phyloP scores from a whole-genome alignment of 768 basidiomycete genomes.

The Hericium alpestre region DNA sequence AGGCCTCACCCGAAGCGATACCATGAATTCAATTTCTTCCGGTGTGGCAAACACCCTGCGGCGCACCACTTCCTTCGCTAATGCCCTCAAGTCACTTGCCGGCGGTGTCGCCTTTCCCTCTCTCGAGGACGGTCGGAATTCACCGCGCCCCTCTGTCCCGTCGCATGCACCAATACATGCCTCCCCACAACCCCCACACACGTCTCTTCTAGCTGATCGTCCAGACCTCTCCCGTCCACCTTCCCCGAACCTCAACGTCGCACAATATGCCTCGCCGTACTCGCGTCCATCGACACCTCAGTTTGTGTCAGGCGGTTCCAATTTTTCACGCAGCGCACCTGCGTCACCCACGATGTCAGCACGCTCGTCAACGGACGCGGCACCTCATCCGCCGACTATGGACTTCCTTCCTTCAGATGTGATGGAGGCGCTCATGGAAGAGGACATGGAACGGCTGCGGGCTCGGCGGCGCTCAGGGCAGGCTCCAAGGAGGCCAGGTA shows the following conservation, averaged over 20 bases:
- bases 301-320: slow-evolving; percentile 1
- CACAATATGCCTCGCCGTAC: slow-evolving; percentile 71
- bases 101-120: slow-evolving; percentile 65
- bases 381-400: slow-evolving; percentile 23
- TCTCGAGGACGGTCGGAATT: slow-evolving; percentile 39
- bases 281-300: slow-evolving; percentile 39
- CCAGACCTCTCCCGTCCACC: slow-evolving; percentile 55
- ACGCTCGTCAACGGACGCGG: slow-evolving; percentile 10
- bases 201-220: slow-evolving; percentile 18
- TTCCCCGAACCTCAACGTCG: slow-evolving; percentile 68
- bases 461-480: slow-evolving; percentile 43
- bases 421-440: slow-evolving; percentile 83
- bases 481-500: slow-evolving; percentile 27
- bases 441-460: slow-evolving; percentile 85
- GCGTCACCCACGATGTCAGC: slow-evolving; percentile 21
- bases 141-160: slow-evolving; percentile 24
- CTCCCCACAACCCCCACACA: slow-evolving; percentile 5
- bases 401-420: slow-evolving; percentile 68
- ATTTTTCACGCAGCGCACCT: slow-evolving; percentile 12
- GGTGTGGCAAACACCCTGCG: slow-evolving; percentile 60
- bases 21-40: slow-evolving; percentile 49
- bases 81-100: slow-evolving; percentile 57
- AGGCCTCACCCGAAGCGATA: slow-evolving; percentile 45
- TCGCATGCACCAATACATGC: slow-evolving; percentile 7
- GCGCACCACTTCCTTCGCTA: slow-evolving; percentile 75